Base-by-base conservation (phyloP, 768 basidiomycete species). In the Boletus pseudo-olivaceus region DNA sequence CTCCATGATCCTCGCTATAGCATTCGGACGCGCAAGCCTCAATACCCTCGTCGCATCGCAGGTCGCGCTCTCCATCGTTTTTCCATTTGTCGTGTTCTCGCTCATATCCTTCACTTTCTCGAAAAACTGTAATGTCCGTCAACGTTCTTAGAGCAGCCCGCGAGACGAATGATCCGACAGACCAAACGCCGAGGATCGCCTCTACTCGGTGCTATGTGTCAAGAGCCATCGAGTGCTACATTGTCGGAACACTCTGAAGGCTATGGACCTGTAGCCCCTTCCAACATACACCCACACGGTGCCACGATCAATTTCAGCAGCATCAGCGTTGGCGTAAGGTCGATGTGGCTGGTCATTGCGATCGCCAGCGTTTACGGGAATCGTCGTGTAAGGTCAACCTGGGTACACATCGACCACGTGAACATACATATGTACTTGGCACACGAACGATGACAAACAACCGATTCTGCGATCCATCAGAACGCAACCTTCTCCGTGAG, bases 311-410 rank as follows among this genome's bases (percentile, higher is more conserved):
- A 79, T 57, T 78, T 65, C 58, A 76, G 19, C n/a, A n/a, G n/a
- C n/a, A n/a, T n/a, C n/a, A n/a, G n/a, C n/a, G n/a, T n/a, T n/a
- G n/a, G 73, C 80, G n/a, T 82, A 79, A 53, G 53, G 23, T 23
- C 65, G 6, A 70, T 83, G 26, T 82, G 78, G 72, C 62, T 64
- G 4, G 67, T 82, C 33, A 73, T 83, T 3, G 48, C 78, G n/a
- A 53, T 76, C 29, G 81, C 82, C 15, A 83, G 83, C 56, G 66
- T 59, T 19, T 83, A 82, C 62, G 82, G 82, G 79, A 26, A 76
- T 83, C 40, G 76, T 75, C 6, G 72, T 75, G 67, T 64, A 83
- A 60, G 68, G 71, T 33, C 40, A 62, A 44, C 43, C 42, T 34
- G 47, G 43, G 33, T 19, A 37, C 30, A 27, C n/a, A 45, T 8